Conservation (phyloP, 768 basidiomycete genomes). For the Strobilomyces echinocephalus region DNA sequence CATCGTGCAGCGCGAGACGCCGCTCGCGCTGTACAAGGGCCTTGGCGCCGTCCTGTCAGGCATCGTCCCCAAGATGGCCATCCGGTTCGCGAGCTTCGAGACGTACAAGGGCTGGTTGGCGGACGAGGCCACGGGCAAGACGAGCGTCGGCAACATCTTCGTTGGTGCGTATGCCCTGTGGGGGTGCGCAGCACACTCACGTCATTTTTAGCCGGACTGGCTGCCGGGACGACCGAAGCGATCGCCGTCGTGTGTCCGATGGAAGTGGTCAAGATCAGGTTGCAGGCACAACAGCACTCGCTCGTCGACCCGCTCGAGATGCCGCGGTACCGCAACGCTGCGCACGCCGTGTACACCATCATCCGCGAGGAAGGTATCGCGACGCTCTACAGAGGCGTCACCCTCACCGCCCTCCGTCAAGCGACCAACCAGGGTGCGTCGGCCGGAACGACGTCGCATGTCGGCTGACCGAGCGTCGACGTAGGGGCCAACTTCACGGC, state of each 20-base stretch:
- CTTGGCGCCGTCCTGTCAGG: conserved; percentile 94
- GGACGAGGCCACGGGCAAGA: conserved; percentile 72
- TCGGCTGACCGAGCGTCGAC: neutral
- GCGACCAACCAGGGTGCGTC: conserved; percentile 90
- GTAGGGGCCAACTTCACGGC: conserved; percentile 94
- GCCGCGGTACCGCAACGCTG: conserved; percentile 94
- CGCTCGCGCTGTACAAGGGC: conserved; percentile 95
- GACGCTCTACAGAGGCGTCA: conserved; percentile 89
- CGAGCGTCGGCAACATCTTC: conserved; percentile 77
- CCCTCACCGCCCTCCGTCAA: conserved; percentile 89
- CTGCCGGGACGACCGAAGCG: conserved; percentile 94
- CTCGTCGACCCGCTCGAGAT: conserved; percentile 91
- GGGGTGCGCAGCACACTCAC: too few relatives aligned
- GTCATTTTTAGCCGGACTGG: conserved; percentile 74
- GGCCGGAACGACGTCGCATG: neutral
- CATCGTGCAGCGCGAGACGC: conserved; percentile 88
- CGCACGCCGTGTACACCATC: conserved; percentile 93
- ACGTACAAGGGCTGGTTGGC: conserved; percentile 83
- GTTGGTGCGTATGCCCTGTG: conserved; percentile 50
- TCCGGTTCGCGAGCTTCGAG: conserved; percentile 97
- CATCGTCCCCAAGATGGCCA: conserved; percentile 99
- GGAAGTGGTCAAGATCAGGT: conserved; percentile 98
- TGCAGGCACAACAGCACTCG: conserved; percentile 97
- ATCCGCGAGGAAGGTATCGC: conserved; percentile 83
- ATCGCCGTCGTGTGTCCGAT: conserved; percentile 94